Base-by-base conservation (phyloP, 2,329 filamentous ascomycete genomes). In the Botrytis fabae region DNA sequence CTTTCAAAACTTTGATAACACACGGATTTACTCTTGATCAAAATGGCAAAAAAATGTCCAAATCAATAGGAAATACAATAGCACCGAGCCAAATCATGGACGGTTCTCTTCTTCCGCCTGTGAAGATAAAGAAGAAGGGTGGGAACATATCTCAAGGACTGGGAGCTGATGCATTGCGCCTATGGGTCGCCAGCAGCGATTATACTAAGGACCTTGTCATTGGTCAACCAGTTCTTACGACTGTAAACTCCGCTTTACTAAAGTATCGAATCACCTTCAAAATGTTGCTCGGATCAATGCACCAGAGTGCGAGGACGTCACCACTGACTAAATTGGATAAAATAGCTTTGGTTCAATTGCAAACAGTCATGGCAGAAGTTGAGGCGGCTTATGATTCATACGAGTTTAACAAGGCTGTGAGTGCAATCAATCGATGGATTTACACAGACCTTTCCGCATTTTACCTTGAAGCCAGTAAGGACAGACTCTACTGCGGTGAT, bases 41-140 rank as follows among this genome's bases (percentile, higher is more conserved):
- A 68, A 85, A 92, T 51, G 95, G 95, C n/a, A 94, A 93, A 80
- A 99, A 99, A 82, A 99, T 99, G 96, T 98, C 95, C 81, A 99
- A 99, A 82, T 98, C 94, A 0, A 84, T 98, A 1, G 96, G 96
- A 25, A 99, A 99, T 79, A 91, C 93, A 42, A 90, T 98, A 72
- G 87, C 89, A 0, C 95, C 95, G 0, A 85, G 88, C 10, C 86
- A 97, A 75, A 94, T 99, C 76, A 96, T 98, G 85, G 89, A 93
- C 70, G 95, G 95, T 10, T 90, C 90, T 5, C 85, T 97, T 18
- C 83, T 97, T 22, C 92, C 92, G 9, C 90, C 91, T 0, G 73
- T 78, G 66, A 59, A 73, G 44, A 71, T 86, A 70, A 86, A 85
- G 32, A 84, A 84, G 70, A 82, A 82, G 46, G 80, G 66, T 78